Evolutionary conservation across 1,284 basidiomycete genomes (phyloP), one percentile per base, ranked within the genome.

Genomic region (Sporisorium sorghi): DNA sequence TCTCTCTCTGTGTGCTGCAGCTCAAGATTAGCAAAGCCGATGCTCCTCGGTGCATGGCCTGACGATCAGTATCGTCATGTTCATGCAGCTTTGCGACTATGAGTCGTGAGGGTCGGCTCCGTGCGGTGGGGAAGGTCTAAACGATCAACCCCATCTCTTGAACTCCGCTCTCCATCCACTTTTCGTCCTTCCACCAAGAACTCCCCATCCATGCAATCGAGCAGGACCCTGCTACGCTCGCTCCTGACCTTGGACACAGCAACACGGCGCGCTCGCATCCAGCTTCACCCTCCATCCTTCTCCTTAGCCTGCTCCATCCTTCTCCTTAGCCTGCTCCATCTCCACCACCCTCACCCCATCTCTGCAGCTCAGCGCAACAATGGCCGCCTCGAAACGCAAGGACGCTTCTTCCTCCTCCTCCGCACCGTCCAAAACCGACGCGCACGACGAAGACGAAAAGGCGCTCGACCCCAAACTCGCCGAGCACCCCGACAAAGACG

Each of bases 391-490:
- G 2, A 71, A 71, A 51, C 58, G 68, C 50, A 61, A 55, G 35
- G 10, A 28, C 4, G 44, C 42, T 12, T 42, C 56, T n/a, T n/a
- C n/a, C n/a, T n/a, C n/a, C n/a, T n/a, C 14, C 19, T 37, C 35
- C 35, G 15, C 35, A 11, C 35, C 68, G 5, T 1, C 50, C 11
- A 23, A 51, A 9, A n/a, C 47, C n/a, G 21, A 35, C 3, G n/a
- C 40, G 15, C 69, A 65, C 30, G 63, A 70, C 28, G 35, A 58
- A 26, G 64, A 69, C 37, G 67, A 67, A 43, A 63, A 66, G 30
- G 67, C 60, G 12, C 56, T 75, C 42, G 75, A 77, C 32, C 68
- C 71, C n/a, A 75, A 67, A 23, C 64, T 73, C 23, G 73, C 71
- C 15, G 61, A 74, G 21, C 52, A 71, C 10, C 68, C 77, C 0